Percentiles rank a stretch among this genome's conserved stretches.
phyloP scores from a whole-genome alignment of 495 filamentous ascomycete species.

The Penicillium argentinense region DNA sequence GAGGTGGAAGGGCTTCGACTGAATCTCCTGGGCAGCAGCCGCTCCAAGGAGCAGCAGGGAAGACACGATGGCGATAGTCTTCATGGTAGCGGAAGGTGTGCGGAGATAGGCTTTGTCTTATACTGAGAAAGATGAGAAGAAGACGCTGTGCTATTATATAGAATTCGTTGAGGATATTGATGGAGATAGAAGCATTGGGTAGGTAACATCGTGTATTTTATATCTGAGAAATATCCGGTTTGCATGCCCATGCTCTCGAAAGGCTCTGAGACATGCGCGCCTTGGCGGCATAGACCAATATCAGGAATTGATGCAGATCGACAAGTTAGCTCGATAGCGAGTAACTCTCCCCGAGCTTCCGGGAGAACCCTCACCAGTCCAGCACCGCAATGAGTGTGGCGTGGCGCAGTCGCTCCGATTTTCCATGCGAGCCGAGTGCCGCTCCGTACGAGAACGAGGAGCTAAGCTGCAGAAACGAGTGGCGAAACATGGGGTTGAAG shows the following conservation, averaged over 20 bases:
- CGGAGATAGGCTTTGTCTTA: not conserved
- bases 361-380: not conserved
- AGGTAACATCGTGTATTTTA: conserved; percentile 1
- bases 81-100: conserved; percentile 6
- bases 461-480: not conserved
- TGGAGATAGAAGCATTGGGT: not conserved
- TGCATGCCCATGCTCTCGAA: not conserved
- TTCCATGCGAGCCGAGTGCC: not conserved
- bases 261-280: conserved; percentile 9
- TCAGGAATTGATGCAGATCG: conserved; percentile 14
- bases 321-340: conserved; percentile 4
- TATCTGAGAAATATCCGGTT: not conserved
- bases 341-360: not conserved
- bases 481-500: not conserved
- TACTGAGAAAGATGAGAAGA: not conserved
- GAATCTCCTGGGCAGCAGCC: conserved; percentile 10
- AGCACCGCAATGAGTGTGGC: not conserved
- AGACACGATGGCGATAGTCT: conserved; percentile 7
- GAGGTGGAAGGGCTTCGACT: conserved; percentile 32
- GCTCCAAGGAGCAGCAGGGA: conserved; percentile 10
- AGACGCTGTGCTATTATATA: not conserved
- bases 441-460: too few relatives aligned
- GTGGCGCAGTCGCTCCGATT: not conserved
- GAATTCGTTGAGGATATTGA: not conserved
- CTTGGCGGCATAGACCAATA: conserved; percentile 6